These are phyloP conservation scores for Fusarium setosum DNA, from an alignment of 2,329 filamentous ascomycete species.

Conservation along the genomic window DNA sequence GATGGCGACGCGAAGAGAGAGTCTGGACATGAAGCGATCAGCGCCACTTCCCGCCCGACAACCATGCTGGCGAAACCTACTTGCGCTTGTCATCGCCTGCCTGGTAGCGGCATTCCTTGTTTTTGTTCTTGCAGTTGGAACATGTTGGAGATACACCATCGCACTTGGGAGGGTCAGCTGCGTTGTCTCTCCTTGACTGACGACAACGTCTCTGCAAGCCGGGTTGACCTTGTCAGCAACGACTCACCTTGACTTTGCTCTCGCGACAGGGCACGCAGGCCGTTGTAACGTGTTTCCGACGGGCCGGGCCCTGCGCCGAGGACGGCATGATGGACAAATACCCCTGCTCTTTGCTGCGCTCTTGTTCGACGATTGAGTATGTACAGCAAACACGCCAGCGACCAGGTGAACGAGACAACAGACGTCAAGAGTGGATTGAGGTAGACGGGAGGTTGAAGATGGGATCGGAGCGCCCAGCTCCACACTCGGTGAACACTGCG, in stretches of 20 bases:
- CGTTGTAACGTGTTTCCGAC: conserved; percentile 55
- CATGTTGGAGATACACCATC: conserved; percentile 28
- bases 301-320: conserved; percentile 10
- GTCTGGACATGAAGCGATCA: background rate
- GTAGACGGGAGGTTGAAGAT: background rate
- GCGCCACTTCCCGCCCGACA: background rate
- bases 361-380: too few species aligned
- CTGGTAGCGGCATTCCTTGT: conserved; percentile 31
- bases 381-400: too few species aligned
- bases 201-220: background rate
- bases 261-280: conserved; percentile 57
- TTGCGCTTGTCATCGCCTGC: conserved; percentile 34
- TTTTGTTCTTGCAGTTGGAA: conserved; percentile 33
- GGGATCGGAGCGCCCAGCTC: conserved; percentile 1
- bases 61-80: conserved; percentile 2
- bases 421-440: conserved; percentile 3
- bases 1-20: conserved; percentile 27
- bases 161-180: conserved; percentile 9
- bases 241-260: conserved; percentile 55
- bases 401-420: background rate
- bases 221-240: background rate
- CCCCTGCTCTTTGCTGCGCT: background rate
- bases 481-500: background rate
- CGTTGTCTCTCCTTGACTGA: background rate
- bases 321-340: conserved; percentile 30